phyloP scores from a whole-genome alignment of 495 filamentous ascomycete genomes.

The Neurospora sp. region DNA sequence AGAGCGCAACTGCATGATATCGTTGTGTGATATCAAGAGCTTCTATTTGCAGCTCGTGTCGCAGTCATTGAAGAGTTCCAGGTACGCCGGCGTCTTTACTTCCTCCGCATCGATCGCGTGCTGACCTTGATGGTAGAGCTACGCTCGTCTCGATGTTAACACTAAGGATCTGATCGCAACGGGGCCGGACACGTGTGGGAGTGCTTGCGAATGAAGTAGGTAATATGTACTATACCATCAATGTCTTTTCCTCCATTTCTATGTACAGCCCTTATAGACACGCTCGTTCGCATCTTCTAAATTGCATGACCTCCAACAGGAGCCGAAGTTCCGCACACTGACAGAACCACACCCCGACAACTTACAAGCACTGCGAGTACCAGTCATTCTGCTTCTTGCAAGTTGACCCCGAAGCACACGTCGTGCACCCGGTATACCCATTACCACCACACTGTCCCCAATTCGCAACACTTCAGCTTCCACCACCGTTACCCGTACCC shows the following conservation, averaged over 20 bases:
- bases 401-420: slow-evolving; percentile 16
- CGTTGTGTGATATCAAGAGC: not conserved
- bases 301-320: not conserved
- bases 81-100: not conserved
- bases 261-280: not conserved
- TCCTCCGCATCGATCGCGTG: not conserved
- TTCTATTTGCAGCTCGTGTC: not conserved
- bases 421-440: slow-evolving; percentile 20
- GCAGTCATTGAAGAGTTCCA: not conserved
- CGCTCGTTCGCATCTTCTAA: not conserved
- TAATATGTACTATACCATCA: not conserved
- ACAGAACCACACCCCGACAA: not conserved
- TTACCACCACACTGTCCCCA: slow-evolving; percentile 30
- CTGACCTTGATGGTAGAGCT: not conserved
- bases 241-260: not conserved
- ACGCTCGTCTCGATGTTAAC: not conserved
- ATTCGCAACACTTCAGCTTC: slow-evolving; percentile 16
- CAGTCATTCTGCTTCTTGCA: slow-evolving; percentile 17
- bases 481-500: slow-evolving; percentile 5
- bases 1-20: not conserved
- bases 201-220: not conserved
- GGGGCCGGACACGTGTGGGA: not conserved
- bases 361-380: slow-evolving; percentile 19
- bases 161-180: not conserved
- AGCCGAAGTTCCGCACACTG: not conserved